These are phyloP conservation scores for Boletus sp. DNA, from an alignment of 1,284 basidiomycete species.

Conservation along the genomic window DNA sequence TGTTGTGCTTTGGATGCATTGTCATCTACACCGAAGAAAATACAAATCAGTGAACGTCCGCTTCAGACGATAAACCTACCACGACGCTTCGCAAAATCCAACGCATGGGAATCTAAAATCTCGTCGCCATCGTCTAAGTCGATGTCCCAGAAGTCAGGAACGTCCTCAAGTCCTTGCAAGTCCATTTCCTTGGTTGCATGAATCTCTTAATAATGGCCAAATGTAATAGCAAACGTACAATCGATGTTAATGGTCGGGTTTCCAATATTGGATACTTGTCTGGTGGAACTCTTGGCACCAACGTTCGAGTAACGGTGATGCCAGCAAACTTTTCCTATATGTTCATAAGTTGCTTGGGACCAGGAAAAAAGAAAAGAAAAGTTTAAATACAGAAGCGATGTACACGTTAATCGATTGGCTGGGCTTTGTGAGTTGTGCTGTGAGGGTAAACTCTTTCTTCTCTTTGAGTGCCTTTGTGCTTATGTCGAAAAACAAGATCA, in stretches of 20 bases:
- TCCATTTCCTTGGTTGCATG: slow-evolving; percentile 52
- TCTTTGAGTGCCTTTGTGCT: slow-evolving; percentile 66
- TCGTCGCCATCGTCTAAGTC: slow-evolving; percentile 36
- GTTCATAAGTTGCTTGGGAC: slow-evolving; percentile 7
- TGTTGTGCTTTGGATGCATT: not conserved
- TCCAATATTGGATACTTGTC: slow-evolving; percentile 61
- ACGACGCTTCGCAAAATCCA: slow-evolving; percentile 6
- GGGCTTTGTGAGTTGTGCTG: slow-evolving; percentile 61
- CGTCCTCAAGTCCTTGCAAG: slow-evolving; percentile 61
- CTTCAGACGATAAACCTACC: slow-evolving; percentile 5
- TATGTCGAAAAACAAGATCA: slow-evolving; percentile 6
- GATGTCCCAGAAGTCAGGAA: slow-evolving; percentile 66
- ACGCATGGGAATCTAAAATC: not conserved
- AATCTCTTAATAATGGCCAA: slow-evolving; percentile 1
- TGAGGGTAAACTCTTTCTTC: slow-evolving; percentile 57
- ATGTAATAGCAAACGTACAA: slow-evolving; percentile 39
- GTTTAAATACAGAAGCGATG: slow-evolving; percentile 56
- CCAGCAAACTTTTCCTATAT: slow-evolving; percentile 69
- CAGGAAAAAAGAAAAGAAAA: not conserved
- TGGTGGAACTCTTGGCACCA: slow-evolving; percentile 56
- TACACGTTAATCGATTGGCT: slow-evolving; percentile 67
- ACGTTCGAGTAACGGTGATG: slow-evolving; percentile 46
- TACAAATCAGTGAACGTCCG: not conserved
- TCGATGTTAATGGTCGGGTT: slow-evolving; percentile 64
- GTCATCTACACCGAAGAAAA: slow-evolving; percentile 2